Evolutionary conservation across 2,329 filamentous ascomycete species (phyloP).

Genomic region (Talaromyces sp.): DNA sequence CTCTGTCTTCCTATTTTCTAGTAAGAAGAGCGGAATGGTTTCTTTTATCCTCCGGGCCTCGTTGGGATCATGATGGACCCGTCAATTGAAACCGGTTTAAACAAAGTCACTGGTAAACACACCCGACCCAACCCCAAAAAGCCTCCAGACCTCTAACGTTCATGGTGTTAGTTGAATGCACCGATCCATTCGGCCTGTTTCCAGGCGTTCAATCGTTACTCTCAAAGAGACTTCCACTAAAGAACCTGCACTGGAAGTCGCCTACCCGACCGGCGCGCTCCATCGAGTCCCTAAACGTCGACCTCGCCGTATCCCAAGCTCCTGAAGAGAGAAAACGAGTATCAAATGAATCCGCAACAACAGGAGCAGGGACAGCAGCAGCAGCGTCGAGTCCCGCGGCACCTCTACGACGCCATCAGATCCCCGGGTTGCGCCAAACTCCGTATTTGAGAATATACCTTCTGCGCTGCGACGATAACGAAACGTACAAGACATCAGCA

Average conservation of each 20-base stretch:
- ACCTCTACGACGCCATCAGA: conserved; percentile 74
- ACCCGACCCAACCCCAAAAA: background rate
- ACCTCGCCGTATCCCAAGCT: conserved; percentile 63
- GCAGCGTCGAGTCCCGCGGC: conserved; percentile 21
- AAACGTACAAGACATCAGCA: conserved; percentile 77
- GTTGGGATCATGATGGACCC: conserved; percentile 31
- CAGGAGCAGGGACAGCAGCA: conserved; percentile 12
- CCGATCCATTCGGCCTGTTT: conserved; percentile 86
- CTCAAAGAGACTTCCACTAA: conserved; percentile 71
- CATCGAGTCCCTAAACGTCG: conserved; percentile 86
- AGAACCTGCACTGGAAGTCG: conserved; percentile 95
- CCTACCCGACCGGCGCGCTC: conserved; percentile 85
- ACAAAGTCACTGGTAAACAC: conserved; percentile 61
- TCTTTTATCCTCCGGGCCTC: conserved; percentile 18
- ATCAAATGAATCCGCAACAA: conserved; percentile 31
- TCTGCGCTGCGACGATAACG: conserved; percentile 90
- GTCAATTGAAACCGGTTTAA: conserved; percentile 54
- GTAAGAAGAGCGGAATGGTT: conserved; percentile 22
- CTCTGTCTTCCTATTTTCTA: background rate
- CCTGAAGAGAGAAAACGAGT: conserved; percentile 30
- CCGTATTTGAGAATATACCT: conserved; percentile 90
- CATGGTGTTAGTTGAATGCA: conserved; percentile 72
- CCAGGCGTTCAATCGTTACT: conserved; percentile 73
- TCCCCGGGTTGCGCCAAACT: conserved; percentile 84
- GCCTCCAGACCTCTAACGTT: conserved; percentile 15